Evolutionary conservation across 768 basidiomycete species (phyloP).

Genomic region (Sporobolomyces pararoseus): DNA sequence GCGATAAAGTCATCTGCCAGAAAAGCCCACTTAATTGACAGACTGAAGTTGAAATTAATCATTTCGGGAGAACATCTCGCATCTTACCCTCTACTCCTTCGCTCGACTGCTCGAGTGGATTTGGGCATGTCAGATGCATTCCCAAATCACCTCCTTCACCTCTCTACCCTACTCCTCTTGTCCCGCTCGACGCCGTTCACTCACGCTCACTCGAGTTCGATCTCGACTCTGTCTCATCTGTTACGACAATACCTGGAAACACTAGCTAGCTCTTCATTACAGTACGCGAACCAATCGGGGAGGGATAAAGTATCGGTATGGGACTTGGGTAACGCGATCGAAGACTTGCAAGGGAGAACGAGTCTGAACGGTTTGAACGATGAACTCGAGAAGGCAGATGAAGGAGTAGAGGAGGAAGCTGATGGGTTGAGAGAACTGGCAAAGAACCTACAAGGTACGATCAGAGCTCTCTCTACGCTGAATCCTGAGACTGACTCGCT

Average conservation of each 20-base stretch:
- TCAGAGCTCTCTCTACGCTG: background rate
- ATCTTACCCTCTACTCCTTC: background rate
- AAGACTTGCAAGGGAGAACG: slow-evolving; percentile 5
- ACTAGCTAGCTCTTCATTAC: slow-evolving; percentile 2
- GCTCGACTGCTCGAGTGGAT: too few species aligned
- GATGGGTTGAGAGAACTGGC: slow-evolving; percentile 19
- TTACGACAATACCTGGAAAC: slow-evolving; percentile 27
- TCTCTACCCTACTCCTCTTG: slow-evolving; percentile 33
- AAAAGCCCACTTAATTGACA: too few species aligned
- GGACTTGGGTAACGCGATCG: slow-evolving; percentile 28
- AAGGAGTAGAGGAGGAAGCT: slow-evolving; percentile 28
- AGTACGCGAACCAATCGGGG: slow-evolving; percentile 21
- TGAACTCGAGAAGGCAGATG: slow-evolving; percentile 12
- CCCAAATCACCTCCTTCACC: slow-evolving; percentile 17
- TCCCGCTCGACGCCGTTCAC: slow-evolving; percentile 25
- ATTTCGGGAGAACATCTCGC: too few species aligned
- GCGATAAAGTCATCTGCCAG: too few species aligned
- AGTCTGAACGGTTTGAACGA: slow-evolving; percentile 14
- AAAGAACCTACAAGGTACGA: slow-evolving; percentile 21
- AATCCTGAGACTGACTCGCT: background rate
- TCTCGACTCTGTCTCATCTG: slow-evolving; percentile 39
- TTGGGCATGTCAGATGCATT: slow-evolving; percentile 2
- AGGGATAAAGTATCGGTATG: slow-evolving; percentile 16
- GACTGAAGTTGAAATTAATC: too few species aligned
- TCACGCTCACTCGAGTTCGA: slow-evolving; percentile 11